Base-by-base conservation (phyloP, 2,329 filamentous ascomycete species). In the Thelonectria blattea region DNA sequence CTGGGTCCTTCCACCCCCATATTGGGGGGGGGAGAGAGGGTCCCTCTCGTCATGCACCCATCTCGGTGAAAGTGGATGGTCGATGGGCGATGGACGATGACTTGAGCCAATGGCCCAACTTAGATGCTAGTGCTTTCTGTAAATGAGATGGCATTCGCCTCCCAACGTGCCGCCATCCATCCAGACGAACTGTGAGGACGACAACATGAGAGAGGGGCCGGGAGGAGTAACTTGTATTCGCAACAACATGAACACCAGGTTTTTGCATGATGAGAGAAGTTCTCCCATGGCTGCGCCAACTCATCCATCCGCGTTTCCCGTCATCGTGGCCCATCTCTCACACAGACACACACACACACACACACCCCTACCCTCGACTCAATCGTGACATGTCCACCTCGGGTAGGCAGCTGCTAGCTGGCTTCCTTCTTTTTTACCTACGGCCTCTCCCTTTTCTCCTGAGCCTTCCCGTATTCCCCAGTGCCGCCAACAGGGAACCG, bases 261-360 rank as follows among this genome's bases (percentile, higher is more conserved):
- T 55, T 48, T 50, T n/a, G n/a, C n/a, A n/a, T n/a, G n/a, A n/a
- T n/a, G 53, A 55, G 58, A 62, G 66, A 66, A 65, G 60, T 3
- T 24, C 22, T 24, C 6, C 22, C 3, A 24, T 6, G 3, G 3
- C 3, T 24, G 3, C 62, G 63, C 67, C 68, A 71, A 58, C 65
- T 69, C 68, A 72, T 71, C 69, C 68, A 71, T 72, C 69, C 65
- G 64, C 64, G 68, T 71, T 68, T 68, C 60, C 67, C 63, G 65
- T 67, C 63, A 56, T 24, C 22, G 22, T 24, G 22, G 22, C 22
- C 68, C 65, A 64, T 68, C 62, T 64, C 63, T n/a, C n/a, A n/a
- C n/a, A n/a, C n/a, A n/a, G n/a, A n/a, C n/a, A n/a, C n/a, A n/a
- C n/a, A n/a, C n/a, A 56, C 64, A 66, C 68, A 56, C 64, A 66